A percentile compares a stretch with the other conserved stretches of the same genome.
Conservation (phyloP, 257 asterid genomes). For the Paraleonurus japonicus region DNA sequence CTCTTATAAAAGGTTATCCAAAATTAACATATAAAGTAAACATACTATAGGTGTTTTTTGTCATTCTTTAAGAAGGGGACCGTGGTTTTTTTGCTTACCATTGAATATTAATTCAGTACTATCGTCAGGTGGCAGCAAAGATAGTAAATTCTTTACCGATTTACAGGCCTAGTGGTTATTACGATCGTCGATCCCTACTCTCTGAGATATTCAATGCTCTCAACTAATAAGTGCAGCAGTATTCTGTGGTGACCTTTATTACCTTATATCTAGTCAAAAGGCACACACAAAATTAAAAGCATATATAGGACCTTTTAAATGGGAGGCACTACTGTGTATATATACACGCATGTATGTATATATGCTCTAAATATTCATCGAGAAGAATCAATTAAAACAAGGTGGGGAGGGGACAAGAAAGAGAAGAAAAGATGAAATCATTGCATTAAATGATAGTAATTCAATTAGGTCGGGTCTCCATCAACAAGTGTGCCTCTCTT, state of each 20-base stretch:
- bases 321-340: not conserved
- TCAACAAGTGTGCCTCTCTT: not conserved
- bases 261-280: conserved; percentile 7
- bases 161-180: not conserved
- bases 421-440: not conserved
- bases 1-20: no score
- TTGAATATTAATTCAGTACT: not conserved
- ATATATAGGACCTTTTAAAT: not conserved
- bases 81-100: not conserved
- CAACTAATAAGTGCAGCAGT: conserved; percentile 17
- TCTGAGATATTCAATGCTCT: conserved; percentile 16
- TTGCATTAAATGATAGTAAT: not conserved
- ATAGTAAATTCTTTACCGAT: not conserved
- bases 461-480: not conserved
- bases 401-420: not conserved
- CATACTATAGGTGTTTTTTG: no score
- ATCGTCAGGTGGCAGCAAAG: not conserved
- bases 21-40: no score
- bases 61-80: no score
- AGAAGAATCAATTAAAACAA: not conserved
- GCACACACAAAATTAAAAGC: not conserved
- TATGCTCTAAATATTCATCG: not conserved
- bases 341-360: not conserved
- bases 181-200: not conserved
- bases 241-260: not conserved